Conservation (phyloP, 805 yeast species). For the Grigorovia jiainica region DNA sequence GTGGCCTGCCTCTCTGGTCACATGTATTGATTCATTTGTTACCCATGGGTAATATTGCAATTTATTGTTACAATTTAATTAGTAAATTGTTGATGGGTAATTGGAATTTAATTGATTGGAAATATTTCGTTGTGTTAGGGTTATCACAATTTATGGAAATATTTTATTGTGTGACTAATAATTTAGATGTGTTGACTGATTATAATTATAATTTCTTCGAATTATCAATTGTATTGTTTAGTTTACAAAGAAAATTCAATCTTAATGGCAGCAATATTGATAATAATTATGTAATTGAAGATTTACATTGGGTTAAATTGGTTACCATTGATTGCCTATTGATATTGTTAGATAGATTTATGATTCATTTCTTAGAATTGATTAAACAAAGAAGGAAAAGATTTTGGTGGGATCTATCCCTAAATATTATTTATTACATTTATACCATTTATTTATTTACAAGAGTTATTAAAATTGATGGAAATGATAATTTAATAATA, state of each 20-base stretch:
- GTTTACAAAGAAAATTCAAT: neutral
- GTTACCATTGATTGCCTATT: no score
- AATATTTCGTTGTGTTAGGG: slow-evolving; percentile 10
- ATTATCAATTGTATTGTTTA: slow-evolving; percentile 20
- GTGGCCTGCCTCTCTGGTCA: slow-evolving; percentile 20
- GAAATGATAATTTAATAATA: no score
- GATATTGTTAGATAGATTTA: no score
- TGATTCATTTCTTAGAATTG: no score
- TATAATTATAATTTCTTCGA: slow-evolving; percentile 24
- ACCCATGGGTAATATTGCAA: slow-evolving; percentile 5
- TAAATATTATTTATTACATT: no score
- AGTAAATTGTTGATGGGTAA: neutral
- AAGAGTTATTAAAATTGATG: no score
- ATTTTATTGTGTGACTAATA: slow-evolving; percentile 42
- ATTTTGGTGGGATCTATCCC: no score
- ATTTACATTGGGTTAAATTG: no score
- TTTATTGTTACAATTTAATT: neutral
- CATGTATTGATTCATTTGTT: slow-evolving; percentile 26
- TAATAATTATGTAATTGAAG: no score
- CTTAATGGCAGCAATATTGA: neutral
- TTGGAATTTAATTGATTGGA: neutral
- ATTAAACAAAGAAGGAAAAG: no score
- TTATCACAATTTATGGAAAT: slow-evolving; percentile 41
- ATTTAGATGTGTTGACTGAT: slow-evolving; percentile 25
- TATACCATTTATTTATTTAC: no score